Base-by-base conservation (phyloP, 148 eudicot genomes). In the Nyssa sinensis region DNA sequence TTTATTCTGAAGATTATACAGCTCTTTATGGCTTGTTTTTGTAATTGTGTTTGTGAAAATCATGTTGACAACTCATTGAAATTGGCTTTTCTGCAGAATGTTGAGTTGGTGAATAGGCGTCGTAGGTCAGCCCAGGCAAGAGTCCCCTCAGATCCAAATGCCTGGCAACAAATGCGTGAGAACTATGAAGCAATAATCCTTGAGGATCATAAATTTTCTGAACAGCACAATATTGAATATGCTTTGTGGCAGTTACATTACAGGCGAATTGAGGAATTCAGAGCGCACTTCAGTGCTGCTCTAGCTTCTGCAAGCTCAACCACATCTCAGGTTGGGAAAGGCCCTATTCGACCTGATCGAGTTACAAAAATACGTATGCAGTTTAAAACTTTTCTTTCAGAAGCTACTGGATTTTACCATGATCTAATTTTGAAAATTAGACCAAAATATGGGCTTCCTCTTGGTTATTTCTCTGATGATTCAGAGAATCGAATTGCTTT, bases 221-320 rank as follows among this genome's bases (percentile, higher is more conserved):
- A 87, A 71, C 69, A 87, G 58, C 78, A 85, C 69, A 79, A 79
- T 65, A 78, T 87, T 66, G 91, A 87, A 70, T 79, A 78, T 75
- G 79, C 83, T 11, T 71, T 87, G 35, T 87, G 91, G 91, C 88
- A 85, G 80, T 84, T 83, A 31, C 91, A 87, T 75, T 87, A 87
- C 80, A 81, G 82, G 70, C 72, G 88, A 31, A 87, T 87, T 61
- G 91, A 87, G 75, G 91, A 87, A 78, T 85, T 87, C 70, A 85
- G 91, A 75, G 79, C 87, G 27, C 91, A 77, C 76, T 83, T 83
- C 62, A 72, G 67, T 77, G 81, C 88, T 79, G 88, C 88, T 71
- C 84, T 81, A 66, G 80, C 82, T 44, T 78, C 88, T 63, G 77
- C 47, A 14, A 73, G 86, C 8, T 80, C 88, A 62, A 68, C 80